Conservation (phyloP, 208 protist species). For the Acanthamoeba royreba region DNA sequence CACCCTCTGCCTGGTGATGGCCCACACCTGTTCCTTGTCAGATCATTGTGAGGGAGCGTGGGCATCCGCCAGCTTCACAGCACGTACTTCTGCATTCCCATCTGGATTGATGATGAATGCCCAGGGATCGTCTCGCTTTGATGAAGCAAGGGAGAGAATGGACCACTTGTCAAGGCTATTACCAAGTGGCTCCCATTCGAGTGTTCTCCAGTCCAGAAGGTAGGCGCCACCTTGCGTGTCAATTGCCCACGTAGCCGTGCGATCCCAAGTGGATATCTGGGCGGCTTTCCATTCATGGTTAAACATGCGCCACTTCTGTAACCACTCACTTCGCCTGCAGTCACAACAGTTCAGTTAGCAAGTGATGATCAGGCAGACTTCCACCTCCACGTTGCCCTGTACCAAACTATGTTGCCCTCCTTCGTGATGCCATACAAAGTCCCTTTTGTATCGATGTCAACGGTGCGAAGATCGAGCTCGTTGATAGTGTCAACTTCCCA, state of each 20-base stretch:
- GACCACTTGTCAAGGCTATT: background rate
- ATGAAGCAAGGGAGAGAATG: background rate
- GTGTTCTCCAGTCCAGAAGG: background rate
- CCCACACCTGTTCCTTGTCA: background rate
- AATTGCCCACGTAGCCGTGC: background rate
- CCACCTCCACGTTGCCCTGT: background rate
- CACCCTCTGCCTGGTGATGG: background rate
- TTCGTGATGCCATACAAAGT: background rate
- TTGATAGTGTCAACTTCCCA: background rate
- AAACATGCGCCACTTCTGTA: background rate
- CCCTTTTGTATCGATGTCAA: background rate
- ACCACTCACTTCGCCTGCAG: background rate
- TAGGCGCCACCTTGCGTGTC: background rate
- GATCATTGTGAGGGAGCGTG: background rate
- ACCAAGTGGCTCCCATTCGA: background rate
- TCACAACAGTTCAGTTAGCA: background rate
- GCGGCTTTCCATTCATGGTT: background rate
- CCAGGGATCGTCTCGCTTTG: background rate
- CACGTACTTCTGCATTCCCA: background rate
- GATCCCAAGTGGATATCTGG: background rate
- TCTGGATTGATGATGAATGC: background rate
- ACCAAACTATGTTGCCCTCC: background rate
- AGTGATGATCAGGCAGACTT: background rate
- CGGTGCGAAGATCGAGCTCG: background rate
- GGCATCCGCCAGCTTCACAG: background rate